Percentiles rank a stretch among this genome's conserved stretches.
Conservation (phyloP, 768 basidiomycete genomes). For the Collybia sordida region DNA sequence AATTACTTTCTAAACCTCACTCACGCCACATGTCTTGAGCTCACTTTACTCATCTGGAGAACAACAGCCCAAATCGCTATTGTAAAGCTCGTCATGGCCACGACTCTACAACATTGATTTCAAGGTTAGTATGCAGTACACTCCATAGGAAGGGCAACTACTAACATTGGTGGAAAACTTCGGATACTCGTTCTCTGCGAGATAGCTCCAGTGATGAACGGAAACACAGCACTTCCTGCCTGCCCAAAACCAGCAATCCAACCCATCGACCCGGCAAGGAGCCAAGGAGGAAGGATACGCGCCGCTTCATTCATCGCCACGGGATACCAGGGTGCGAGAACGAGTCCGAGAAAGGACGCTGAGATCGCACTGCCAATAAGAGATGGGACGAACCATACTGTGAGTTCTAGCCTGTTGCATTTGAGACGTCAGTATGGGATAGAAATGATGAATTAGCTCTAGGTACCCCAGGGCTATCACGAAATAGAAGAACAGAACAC, state of each 20-base stretch:
- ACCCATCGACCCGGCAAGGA: constrained; percentile 63
- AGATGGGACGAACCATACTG: constrained; percentile 70
- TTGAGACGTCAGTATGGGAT: too few species aligned
- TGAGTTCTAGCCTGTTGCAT: constrained; percentile 48
- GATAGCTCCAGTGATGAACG: constrained; percentile 72
- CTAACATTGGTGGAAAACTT: too few species aligned
- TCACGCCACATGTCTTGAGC: too few species aligned
- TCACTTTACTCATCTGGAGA: too few species aligned
- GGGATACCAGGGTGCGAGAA: constrained; percentile 75
- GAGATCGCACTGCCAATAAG: constrained; percentile 64
- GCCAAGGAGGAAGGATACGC: constrained; percentile 66
- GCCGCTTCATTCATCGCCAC: constrained; percentile 71
- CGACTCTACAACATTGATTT: too few species aligned
- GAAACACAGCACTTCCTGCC: constrained; percentile 68
- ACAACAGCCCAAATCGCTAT: too few species aligned
- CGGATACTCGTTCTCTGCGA: constrained; percentile 14
- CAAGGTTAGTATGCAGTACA: too few species aligned
- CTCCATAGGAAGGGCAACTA: too few species aligned
- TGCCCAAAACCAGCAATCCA: constrained; percentile 72
- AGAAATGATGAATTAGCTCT: too few species aligned
- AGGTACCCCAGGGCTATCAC: constrained; percentile 41
- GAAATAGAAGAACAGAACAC: constrained; percentile 52
- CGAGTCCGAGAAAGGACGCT: constrained; percentile 60
- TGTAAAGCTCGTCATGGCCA: too few species aligned
- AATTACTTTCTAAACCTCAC: too few species aligned